Percentiles rank a stretch among this genome's conserved stretches.
Evolutionary conservation across 1,284 basidiomycete species (phyloP).

Genomic region (Ceratobasidium theobromae): DNA sequence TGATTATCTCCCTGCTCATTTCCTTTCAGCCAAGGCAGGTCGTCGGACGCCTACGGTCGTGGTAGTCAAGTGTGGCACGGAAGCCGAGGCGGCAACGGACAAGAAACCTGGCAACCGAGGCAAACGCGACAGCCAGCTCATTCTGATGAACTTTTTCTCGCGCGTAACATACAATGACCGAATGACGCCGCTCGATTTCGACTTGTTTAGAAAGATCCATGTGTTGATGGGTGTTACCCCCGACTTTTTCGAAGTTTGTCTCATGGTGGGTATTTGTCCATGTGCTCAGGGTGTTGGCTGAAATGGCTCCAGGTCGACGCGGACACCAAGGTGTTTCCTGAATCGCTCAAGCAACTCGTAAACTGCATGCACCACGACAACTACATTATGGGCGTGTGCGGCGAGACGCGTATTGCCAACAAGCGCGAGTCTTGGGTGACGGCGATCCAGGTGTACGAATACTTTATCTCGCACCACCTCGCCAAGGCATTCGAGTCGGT

Average conservation of each 20-base stretch:
- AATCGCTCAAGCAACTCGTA: conserved; percentile 83
- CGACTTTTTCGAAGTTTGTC: conserved; percentile 95
- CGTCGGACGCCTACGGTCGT: conserved; percentile 94
- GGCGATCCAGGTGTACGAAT: conserved; percentile 96
- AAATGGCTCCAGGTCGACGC: conserved; percentile 79
- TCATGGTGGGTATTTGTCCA: conserved; percentile 75
- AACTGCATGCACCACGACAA: conserved; percentile 99
- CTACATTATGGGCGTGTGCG: conserved; percentile 98
- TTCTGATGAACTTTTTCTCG: conserved; percentile 99
- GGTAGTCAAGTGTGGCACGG: conserved; percentile 95
- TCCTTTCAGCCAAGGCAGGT: conserved; percentile 66
- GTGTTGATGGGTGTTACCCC: conserved; percentile 98
- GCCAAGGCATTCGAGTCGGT: conserved; percentile 99
- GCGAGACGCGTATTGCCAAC: conserved; percentile 98
- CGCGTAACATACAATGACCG: conserved; percentile 98
- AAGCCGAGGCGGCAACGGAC: conserved; percentile 74
- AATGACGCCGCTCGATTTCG: conserved; percentile 97
- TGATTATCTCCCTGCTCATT: conserved; percentile 4
- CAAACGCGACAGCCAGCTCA: conserved; percentile 97
- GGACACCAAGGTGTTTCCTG: conserved; percentile 90
- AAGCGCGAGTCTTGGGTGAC: conserved; percentile 98
- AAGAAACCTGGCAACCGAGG: conserved; percentile 98
- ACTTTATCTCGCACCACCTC: conserved; percentile 98
- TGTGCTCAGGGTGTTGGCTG: background rate
- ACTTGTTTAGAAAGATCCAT: conserved; percentile 96